phyloP scores from a whole-genome alignment of 306 rosid genomes.

The Vachellia collinsii region DNA sequence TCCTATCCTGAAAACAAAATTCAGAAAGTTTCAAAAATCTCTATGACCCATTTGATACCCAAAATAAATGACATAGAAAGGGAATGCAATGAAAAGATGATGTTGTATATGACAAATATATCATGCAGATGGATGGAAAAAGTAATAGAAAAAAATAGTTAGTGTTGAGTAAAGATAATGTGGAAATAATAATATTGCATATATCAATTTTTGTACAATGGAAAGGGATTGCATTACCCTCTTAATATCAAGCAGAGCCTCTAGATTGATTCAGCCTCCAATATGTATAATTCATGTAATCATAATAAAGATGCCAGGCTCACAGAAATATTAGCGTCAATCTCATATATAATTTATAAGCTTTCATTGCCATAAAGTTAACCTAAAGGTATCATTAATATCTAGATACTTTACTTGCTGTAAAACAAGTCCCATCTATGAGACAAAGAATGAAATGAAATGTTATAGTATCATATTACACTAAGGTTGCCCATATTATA shows the following conservation, averaged over 20 bases:
- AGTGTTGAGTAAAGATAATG: background rate
- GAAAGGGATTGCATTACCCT: background rate
- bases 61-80: background rate
- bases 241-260: background rate
- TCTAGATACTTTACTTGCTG: background rate
- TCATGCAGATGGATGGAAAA: background rate
- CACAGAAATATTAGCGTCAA: constrained; percentile 16
- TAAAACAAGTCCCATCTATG: background rate
- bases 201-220: background rate
- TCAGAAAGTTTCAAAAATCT: constrained; percentile 4
- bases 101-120: background rate
- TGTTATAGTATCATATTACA: background rate
- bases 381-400: constrained; percentile 3
- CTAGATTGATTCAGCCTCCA: constrained; percentile 28
- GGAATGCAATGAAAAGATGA: background rate
- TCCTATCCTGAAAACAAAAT: constrained; percentile 80
- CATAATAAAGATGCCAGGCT: background rate
- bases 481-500: constrained; percentile 1
- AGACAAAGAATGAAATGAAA: constrained; percentile 6
- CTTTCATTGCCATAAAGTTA: constrained; percentile 7
- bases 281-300: constrained; percentile 3
- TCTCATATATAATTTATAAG: constrained; percentile 3
- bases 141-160: background rate
- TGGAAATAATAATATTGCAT: background rate
- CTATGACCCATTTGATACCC: background rate